Evolutionary conservation across 2,329 filamentous ascomycete genomes (phyloP).

Genomic region (Gremmenia infestans): DNA sequence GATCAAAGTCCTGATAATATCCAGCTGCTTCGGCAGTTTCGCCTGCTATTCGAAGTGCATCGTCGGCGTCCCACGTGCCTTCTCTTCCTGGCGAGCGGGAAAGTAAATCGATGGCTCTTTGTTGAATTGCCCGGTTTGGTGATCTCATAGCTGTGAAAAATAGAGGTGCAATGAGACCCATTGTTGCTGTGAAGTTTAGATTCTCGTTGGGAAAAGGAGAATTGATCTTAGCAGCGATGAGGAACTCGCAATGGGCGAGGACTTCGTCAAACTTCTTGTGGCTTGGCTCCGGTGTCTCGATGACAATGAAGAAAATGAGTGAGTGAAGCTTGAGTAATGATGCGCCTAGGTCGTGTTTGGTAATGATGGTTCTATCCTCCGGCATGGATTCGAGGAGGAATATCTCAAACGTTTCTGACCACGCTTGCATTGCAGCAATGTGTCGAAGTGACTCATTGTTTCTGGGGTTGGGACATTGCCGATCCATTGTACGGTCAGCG

Average conservation of each 20-base stretch:
- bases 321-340: constrained; percentile 35
- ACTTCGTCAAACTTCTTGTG: constrained; percentile 22
- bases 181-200: constrained; percentile 18
- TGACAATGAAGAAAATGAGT: constrained; percentile 19
- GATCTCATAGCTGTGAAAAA: constrained; percentile 22
- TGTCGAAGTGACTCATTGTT: constrained; percentile 48
- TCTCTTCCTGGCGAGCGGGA: constrained; percentile 20
- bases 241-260: constrained; percentile 18
- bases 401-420: constrained; percentile 17
- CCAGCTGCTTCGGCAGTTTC: constrained; percentile 7
- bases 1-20: constrained; percentile 1
- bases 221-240: constrained; percentile 6
- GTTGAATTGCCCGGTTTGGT: constrained; percentile 8
- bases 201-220: not conserved
- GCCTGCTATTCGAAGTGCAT: constrained; percentile 18
- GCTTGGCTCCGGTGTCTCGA: constrained; percentile 9
- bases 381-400: constrained; percentile 7
- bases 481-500: constrained; percentile 1
- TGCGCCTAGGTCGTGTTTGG: constrained; percentile 48
- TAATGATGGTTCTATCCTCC: constrained; percentile 34
- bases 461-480: constrained; percentile 38
- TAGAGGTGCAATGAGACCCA: constrained; percentile 25
- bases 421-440: constrained; percentile 33
- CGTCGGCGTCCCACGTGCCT: constrained; percentile 27
- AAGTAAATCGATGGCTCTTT: constrained; percentile 20